Percentiles rank a stretch among this genome's conserved stretches.
Evolutionary conservation across 352 stramenopile genomes (phyloP).

Genomic region (Peronospora farinosa): DNA sequence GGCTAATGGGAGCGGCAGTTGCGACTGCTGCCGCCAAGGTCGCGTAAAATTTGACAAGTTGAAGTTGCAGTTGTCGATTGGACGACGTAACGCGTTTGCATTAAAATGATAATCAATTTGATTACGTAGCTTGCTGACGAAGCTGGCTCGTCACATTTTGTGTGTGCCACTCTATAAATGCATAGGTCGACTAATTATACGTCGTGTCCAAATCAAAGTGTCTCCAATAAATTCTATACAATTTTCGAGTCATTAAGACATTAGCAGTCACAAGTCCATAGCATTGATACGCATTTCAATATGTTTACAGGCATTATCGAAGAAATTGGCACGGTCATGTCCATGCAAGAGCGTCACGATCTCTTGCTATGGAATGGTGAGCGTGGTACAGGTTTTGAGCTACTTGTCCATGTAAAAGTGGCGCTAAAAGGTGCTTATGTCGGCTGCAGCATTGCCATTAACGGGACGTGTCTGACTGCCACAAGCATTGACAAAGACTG

Average conservation of each 20-base stretch:
- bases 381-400: conserved; percentile 83
- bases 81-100: too few relatives aligned
- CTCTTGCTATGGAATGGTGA: conserved; percentile 95
- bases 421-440: conserved; percentile 84
- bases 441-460: conserved; percentile 95
- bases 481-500: conserved; percentile 83
- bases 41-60: conserved; percentile 4
- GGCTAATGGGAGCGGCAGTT: conserved; percentile 24
- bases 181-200: too few relatives aligned
- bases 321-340: conserved; percentile 94
- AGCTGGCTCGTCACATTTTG: background rate
- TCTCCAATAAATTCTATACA: too few relatives aligned
- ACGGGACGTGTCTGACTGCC: conserved; percentile 96
- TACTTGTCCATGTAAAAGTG: conserved; percentile 73
- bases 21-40: conserved; percentile 20
- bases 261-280: conserved; percentile 6
- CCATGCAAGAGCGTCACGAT: conserved; percentile 86
- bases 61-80: conserved; percentile 10
- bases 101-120: conserved; percentile 28
- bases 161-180: background rate
- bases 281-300: background rate
- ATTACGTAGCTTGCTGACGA: conserved; percentile 20
- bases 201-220: too few relatives aligned
- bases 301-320: conserved; percentile 99
- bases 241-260: too few relatives aligned